Evolutionary conservation across 2,329 filamentous ascomycete genomes (phyloP), one percentile per base, ranked within the genome.

Genomic region (Hirsutella minnesotensis): DNA sequence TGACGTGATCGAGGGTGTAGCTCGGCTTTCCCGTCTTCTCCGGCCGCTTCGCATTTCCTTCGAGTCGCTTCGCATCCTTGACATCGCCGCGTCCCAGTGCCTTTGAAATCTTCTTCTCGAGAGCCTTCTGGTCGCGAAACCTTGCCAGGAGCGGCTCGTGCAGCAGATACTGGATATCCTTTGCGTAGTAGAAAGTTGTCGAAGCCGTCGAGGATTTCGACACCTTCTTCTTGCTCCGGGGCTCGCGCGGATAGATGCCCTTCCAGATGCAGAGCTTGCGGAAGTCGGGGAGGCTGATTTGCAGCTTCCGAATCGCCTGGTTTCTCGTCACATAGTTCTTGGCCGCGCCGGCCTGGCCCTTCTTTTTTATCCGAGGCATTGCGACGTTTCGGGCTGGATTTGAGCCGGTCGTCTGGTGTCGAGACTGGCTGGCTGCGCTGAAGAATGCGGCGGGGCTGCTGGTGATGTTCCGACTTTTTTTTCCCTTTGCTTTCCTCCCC

Each of bases 211-310:
- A 80, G 46, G 86, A 87, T 66, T 94, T 95, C 60, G 84, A 86
- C 35, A 86, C 92, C 77, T 95, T 95, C 73, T 94, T 95, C 73
- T 88, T 90, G 71, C 84, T 95, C 59, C 92, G 80, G 50, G 92
- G 92, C 72, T 98, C 92, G 58, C 92, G 85, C 51, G 92, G 92
- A 67, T 95, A 98, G 63, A 98, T 96, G 56, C 89, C 92, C 73
- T 96, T 96, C 83, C 95, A 98, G 65, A 98, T 98, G 70, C 92
- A 98, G 61, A 98, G 76, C 69, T 94, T 84, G 68, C 92, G 83
- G 69, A 98, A 98, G 68, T 98, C 92, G 53, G 89, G 88, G 44
- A 98, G 79, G 58, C 86, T 95, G 66, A 98, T 85, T 68, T 98
- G 92, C 49, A 98, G 81, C 71, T 96, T 98, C 65, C 89, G 87